Evolutionary conservation across 495 filamentous ascomycete genomes (phyloP), one percentile per base, ranked within the genome.

Genomic region (Cercophora scortea): DNA sequence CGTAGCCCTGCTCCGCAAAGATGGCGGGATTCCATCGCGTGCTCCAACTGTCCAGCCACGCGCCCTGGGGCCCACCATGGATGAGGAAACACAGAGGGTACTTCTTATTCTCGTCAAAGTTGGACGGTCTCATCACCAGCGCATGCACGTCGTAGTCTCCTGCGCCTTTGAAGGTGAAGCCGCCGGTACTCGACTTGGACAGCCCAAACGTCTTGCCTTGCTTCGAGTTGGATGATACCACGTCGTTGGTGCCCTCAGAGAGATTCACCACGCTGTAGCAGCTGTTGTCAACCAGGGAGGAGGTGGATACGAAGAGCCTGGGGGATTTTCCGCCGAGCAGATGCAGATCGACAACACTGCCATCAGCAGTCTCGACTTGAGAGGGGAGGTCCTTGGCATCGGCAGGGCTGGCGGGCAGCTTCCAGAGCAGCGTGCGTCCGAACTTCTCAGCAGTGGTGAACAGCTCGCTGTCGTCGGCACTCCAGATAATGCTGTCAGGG

Each of bases 21-120:
- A 94, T 78, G 7, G 88, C 89, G 0, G 88, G 89, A 55, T 96
- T 96, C 91, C 91, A 95, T 13, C 91, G 75, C 1, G 87, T 95
- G 53, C 79, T 85, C 90, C 90, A 95, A 32, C 79, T 70, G 61
- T 95, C 88, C 6, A 74, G 78, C 89, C 90, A 95, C 1, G 87
- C 84, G 7, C 86, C 86, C 62, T 95, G 90, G 0, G 90, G 90
- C 0, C 91, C 91, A 47, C 91, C 91, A 56, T 96, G 91, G 45
- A 96, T 87, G 39, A 95, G 61, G 56, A 89, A 89, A 2, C 84
- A 82, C 34, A 96, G 69, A 0, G 90, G 90, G 63, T 95, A 95
- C 56, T 84, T 88, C 63, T 87, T 77, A 11, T 70, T 70, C 7
- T 79, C 66, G 61, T 89, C 79, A 62, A 93, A 95, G 57, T 80